Conservation (phyloP, 2,329 filamentous ascomycete genomes). For the Penicillium concentricum region DNA sequence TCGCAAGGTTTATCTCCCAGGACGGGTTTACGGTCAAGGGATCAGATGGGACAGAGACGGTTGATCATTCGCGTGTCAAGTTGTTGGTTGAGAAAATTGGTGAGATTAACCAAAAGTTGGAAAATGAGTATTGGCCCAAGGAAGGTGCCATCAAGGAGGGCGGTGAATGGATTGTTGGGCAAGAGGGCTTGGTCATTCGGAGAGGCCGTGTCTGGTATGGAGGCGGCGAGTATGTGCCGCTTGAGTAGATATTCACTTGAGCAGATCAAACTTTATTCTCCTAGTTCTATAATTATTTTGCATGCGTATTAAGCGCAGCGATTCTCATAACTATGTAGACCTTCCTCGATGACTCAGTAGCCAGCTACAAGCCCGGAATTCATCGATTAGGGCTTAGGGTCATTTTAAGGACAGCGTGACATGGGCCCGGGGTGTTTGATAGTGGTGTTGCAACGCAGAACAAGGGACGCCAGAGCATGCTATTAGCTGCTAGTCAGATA, state of each 20-base stretch:
- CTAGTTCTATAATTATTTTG: neutral
- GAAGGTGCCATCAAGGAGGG: slow-evolving; percentile 44
- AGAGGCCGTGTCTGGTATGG: slow-evolving; percentile 83
- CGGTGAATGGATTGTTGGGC: slow-evolving; percentile 79
- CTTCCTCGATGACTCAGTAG: too few species aligned
- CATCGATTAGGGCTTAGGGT: too few species aligned
- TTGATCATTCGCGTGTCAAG: slow-evolving; percentile 56
- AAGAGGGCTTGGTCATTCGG: slow-evolving; percentile 73
- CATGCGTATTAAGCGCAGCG: too few species aligned
- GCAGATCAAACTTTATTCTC: neutral
- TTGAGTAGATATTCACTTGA: neutral
- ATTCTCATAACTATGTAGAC: too few species aligned
- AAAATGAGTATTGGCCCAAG: slow-evolving; percentile 66
- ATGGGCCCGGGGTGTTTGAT: too few species aligned
- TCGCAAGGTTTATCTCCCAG: slow-evolving; percentile 72
- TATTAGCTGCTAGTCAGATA: too few species aligned
- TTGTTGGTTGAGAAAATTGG: slow-evolving; percentile 70
- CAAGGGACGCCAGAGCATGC: too few species aligned
- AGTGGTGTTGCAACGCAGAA: too few species aligned
- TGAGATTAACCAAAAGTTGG: slow-evolving; percentile 71
- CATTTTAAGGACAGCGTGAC: too few species aligned
- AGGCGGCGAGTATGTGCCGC: slow-evolving; percentile 67
- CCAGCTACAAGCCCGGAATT: too few species aligned
- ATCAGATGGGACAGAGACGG: slow-evolving; percentile 22
- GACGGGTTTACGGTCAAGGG: slow-evolving; percentile 54